Conservation (phyloP, 78 protist species). For the Dictyostelium capitatum region DNA sequence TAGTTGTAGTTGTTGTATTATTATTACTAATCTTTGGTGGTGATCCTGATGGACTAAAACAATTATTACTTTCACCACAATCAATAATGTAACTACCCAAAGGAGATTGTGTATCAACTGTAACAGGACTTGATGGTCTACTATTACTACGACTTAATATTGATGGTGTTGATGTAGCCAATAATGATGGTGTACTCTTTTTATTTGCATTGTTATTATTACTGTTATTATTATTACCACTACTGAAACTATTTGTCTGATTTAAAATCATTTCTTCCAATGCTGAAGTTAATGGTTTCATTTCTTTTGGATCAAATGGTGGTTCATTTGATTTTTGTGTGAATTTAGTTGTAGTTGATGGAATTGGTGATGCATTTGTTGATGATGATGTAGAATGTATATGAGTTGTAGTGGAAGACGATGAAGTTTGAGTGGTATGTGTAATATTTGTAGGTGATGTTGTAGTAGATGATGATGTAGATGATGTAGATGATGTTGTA, state of each 20-base stretch:
- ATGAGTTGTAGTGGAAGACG: not conserved
- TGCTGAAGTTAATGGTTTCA: constrained; percentile 57
- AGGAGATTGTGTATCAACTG: constrained; percentile 54
- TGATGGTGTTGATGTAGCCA: not conserved
- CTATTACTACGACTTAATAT: not conserved
- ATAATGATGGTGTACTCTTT: not conserved
- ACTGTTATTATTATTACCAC: not conserved
- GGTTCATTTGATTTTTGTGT: not conserved
- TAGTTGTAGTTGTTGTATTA: not conserved
- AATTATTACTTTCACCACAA: constrained; percentile 7
- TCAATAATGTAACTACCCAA: constrained; percentile 66
- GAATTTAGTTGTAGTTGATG: not conserved
- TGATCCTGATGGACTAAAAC: constrained; percentile 27
- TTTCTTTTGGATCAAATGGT: not conserved
- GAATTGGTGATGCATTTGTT: not conserved
- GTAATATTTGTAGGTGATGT: not conserved
- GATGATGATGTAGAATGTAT: not conserved
- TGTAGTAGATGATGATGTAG: not conserved
- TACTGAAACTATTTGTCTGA: not conserved
- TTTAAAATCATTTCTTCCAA: constrained; percentile 47
- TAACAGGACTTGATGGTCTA: constrained; percentile 24
- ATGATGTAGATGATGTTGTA: not conserved
- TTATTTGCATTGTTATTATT: not conserved
- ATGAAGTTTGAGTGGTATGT: not conserved
- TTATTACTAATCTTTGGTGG: constrained; percentile 21